These are phyloP conservation scores for Salix suchowensis DNA, from an alignment of 345 rosid genomes.

Conservation along the genomic window DNA sequence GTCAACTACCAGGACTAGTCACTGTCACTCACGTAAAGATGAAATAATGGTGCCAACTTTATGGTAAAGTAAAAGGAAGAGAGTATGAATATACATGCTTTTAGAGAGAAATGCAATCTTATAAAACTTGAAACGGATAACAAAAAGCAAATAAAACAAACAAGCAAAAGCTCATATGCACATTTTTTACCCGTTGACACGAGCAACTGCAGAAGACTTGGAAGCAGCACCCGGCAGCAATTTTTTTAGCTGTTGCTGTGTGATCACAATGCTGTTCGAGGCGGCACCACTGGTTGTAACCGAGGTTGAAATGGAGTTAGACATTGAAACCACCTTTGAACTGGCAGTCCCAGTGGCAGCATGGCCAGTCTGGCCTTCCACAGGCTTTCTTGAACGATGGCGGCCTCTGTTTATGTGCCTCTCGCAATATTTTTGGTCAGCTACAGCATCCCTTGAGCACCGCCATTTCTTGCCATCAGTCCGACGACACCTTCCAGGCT, in stretches of 20 bases:
- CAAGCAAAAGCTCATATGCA: not conserved
- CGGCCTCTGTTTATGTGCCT: constrained; percentile 82
- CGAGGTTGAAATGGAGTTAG: constrained; percentile 23
- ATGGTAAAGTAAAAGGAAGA: constrained; percentile 17
- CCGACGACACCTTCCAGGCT: constrained; percentile 73
- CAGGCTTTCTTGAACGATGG: constrained; percentile 87
- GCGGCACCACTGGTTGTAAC: constrained; percentile 27
- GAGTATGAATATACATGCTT: constrained; percentile 7
- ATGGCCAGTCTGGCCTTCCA: constrained; percentile 59
- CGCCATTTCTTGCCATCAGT: constrained; percentile 91
- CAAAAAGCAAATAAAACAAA: not conserved
- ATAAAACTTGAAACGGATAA: not conserved
- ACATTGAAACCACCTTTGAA: constrained; percentile 36
- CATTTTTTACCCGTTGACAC: constrained; percentile 15
- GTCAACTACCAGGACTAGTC: constrained; percentile 14
- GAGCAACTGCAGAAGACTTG: constrained; percentile 31
- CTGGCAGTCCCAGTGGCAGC: constrained; percentile 30
- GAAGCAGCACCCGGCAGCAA: constrained; percentile 24
- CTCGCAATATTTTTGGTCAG: constrained; percentile 79
- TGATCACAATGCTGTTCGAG: constrained; percentile 23
- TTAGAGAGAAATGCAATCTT: constrained; percentile 14
- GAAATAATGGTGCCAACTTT: constrained; percentile 27
- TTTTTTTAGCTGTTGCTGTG: constrained; percentile 32
- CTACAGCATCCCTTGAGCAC: constrained; percentile 67
- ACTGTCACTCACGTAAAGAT: constrained; percentile 25